These are phyloP conservation scores for Plectosphaerella plurivora DNA, from an alignment of 2,329 filamentous ascomycete genomes.

Conservation along the genomic window DNA sequence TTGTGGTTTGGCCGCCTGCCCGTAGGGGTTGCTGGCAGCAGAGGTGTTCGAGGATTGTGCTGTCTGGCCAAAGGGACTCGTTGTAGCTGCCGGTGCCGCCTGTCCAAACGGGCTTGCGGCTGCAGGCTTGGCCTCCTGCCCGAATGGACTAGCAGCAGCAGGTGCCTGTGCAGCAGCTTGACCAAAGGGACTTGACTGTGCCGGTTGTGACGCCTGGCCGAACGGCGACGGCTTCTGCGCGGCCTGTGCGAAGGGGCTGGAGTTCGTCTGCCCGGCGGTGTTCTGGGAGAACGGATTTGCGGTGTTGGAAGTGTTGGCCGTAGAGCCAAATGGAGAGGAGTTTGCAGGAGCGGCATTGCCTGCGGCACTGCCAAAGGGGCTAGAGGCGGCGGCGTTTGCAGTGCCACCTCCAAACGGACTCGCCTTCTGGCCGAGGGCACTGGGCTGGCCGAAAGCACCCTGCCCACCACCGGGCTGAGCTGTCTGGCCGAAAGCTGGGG, in stretches of 20 bases:
- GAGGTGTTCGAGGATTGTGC: conserved; percentile 9
- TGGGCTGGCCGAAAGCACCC: conserved; percentile 31
- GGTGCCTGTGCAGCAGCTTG: conserved; percentile 6
- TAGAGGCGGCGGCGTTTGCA: conserved; percentile 8
- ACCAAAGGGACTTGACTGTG: conserved; percentile 10
- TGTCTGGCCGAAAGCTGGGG: conserved; percentile 15
- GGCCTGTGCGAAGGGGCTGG: conserved; percentile 6
- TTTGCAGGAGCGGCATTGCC: background rate
- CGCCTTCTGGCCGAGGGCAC: conserved; percentile 28
- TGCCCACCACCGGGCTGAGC: conserved; percentile 2
- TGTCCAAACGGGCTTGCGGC: conserved; percentile 21
- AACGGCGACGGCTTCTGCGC: conserved; percentile 15
- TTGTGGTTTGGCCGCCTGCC: conserved; percentile 12
- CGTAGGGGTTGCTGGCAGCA: conserved; percentile 21
- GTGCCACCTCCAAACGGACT: conserved; percentile 29
- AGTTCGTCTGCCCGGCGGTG: background rate
- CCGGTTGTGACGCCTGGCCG: conserved; percentile 3
- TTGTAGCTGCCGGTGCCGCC: background rate
- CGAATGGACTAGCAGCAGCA: conserved; percentile 13
- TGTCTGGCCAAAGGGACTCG: conserved; percentile 9
- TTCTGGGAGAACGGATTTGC: conserved; percentile 8
- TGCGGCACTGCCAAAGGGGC: conserved; percentile 16
- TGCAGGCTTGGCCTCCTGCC: conserved; percentile 14
- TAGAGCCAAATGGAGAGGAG: conserved; percentile 11
- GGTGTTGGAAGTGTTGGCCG: conserved; percentile 4